Evolutionary conservation across 2,329 filamentous ascomycete species (phyloP), one percentile per base, ranked within the genome.

Genomic region (Pyrenophora tritici-repentis): DNA sequence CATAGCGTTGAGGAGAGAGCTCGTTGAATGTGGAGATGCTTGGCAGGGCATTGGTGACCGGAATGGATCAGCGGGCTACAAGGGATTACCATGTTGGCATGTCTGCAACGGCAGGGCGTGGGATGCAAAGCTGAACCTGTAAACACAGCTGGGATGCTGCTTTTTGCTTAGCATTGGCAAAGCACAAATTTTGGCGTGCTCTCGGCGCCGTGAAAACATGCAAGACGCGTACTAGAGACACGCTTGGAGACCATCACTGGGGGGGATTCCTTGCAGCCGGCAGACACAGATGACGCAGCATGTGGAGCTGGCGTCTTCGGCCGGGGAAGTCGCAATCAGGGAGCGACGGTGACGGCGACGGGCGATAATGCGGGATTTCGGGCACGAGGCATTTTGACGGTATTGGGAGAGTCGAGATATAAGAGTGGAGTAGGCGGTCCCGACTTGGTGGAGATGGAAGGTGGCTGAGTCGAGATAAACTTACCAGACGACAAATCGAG

Each of bases 401-500:
- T 46, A 45, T 48, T 46, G 51, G 51, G n/a, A 45, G 50, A 45
- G 51, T 42, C 41, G 22, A 54, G 41, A 46, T 50, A 31, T 16
- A 42, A 48, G 42, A 54, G 39, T 51, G 47, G 47, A 51, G 52
- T 52, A 43, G 22, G 22, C 10, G 39, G 32, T 49, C 35, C 47
- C 38, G 45, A 47, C 47, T 31, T 42, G 43, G 52, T 55, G 47
- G 52, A 44, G 52, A 55, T 55, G 52, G 42, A 47, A 33, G 47
- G 42, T 51, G 47, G 45, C 50, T 53, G 49, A 52, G 49, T 52
- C 49, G 49, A 51, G 37, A 47, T n/a, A n/a, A n/a, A n/a, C n/a
- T 47, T 51, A 41, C 42, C 48, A 51, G 43, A 37, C 48, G 43
- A 42, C 48, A 46, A 51, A 41, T 29, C 7, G 24, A 20, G 42